A percentile compares a stretch with the other conserved stretches of the same genome.
Conservation (phyloP, 2,329 filamentous ascomycete genomes). For the Lecanicillium sp. region DNA sequence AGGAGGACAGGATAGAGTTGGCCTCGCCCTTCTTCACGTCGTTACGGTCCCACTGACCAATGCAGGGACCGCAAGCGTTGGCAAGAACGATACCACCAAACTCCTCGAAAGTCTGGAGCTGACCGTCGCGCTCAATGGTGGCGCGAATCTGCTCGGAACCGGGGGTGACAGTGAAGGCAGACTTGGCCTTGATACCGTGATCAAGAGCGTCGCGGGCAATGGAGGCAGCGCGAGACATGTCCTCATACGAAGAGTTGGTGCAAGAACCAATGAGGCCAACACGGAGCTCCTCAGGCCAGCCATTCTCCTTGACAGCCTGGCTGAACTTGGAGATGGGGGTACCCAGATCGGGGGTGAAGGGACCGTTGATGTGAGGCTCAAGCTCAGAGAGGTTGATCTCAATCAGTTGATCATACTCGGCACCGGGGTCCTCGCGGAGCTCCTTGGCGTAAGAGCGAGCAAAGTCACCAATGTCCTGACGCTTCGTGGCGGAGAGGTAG, state of each 20-base stretch:
- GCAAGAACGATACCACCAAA: slow-evolving; percentile 92
- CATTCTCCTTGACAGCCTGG: slow-evolving; percentile 86
- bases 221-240: slow-evolving; percentile 89
- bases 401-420: slow-evolving; percentile 92
- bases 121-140: slow-evolving; percentile 84
- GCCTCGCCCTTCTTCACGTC: slow-evolving; percentile 92
- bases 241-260: slow-evolving; percentile 83
- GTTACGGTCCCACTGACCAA: slow-evolving; percentile 89
- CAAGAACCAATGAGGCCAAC: slow-evolving; percentile 96
- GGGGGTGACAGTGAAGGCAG: slow-evolving; percentile 89
- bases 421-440: slow-evolving; percentile 80
- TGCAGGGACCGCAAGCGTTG: slow-evolving; percentile 90
- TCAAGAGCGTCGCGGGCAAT: slow-evolving; percentile 87
- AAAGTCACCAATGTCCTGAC: slow-evolving; percentile 84
- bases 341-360: slow-evolving; percentile 96
- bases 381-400: slow-evolving; percentile 94
- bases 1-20: slow-evolving; percentile 97
- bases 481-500: slow-evolving; percentile 88
- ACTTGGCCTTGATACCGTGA: slow-evolving; percentile 90
- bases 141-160: slow-evolving; percentile 96
- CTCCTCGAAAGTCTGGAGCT: slow-evolving; percentile 91
- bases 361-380: slow-evolving; percentile 97
- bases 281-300: slow-evolving; percentile 95
- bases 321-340: slow-evolving; percentile 98
- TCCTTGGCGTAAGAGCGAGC: slow-evolving; percentile 77